Conservation (phyloP, 176 grass and related monocot genomes). For the Juncus inflexus region DNA sequence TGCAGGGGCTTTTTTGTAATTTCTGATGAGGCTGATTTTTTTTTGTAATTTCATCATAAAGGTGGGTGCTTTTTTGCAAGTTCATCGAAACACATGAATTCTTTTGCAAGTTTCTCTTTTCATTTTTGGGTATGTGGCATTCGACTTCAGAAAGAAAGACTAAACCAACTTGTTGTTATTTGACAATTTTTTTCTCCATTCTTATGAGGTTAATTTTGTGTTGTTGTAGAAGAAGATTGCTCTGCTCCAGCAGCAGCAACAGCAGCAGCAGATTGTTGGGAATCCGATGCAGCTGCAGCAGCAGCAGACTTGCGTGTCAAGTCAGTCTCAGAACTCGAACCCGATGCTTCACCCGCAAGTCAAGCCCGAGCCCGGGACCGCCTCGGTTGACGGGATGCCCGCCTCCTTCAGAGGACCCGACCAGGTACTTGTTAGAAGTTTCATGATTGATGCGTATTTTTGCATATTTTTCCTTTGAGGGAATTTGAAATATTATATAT, state of each 20-base stretch:
- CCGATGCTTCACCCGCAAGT: slow-evolving; percentile 49
- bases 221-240: slow-evolving; percentile 78
- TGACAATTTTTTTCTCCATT: neutral
- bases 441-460: neutral
- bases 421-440: slow-evolving; percentile 42
- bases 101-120: too few species aligned
- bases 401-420: slow-evolving; percentile 50
- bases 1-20: too few species aligned
- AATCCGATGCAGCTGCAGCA: slow-evolving; percentile 51
- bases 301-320: slow-evolving; percentile 56
- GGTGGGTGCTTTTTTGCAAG: too few species aligned
- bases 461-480: neutral
- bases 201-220: slow-evolving; percentile 26
- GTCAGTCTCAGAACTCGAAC: slow-evolving; percentile 64
- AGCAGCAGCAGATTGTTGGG: slow-evolving; percentile 33
- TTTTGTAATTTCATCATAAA: too few species aligned
- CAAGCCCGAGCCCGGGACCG: slow-evolving; percentile 47
- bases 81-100: too few species aligned
- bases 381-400: slow-evolving; percentile 55
- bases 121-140: too few species aligned
- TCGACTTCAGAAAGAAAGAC: too few species aligned
- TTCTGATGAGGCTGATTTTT: too few species aligned
- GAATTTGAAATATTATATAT: too few species aligned
- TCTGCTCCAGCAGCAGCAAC: slow-evolving; percentile 74
- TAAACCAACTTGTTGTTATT: too few species aligned